A percentile compares a stretch with the other conserved stretches of the same genome.
phyloP scores from a whole-genome alignment of 2,329 filamentous ascomycete genomes.

The Westerdykella sp. region DNA sequence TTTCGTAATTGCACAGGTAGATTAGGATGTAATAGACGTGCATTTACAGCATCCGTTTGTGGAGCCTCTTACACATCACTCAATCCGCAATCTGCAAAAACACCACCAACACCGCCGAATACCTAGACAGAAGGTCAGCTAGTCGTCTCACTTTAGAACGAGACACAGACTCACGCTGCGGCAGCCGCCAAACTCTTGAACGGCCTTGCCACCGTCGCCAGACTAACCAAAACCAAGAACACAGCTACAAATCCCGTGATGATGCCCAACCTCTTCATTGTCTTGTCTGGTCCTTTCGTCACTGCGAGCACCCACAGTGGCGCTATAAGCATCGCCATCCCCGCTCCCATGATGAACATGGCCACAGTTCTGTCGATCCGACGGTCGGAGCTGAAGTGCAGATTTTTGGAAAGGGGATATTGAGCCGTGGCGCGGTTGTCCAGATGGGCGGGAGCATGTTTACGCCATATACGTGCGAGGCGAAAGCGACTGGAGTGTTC shows the following conservation, averaged over 20 bases:
- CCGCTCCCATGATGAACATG: slow-evolving; percentile 2
- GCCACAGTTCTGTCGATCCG: slow-evolving; percentile 6
- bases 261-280: slow-evolving; percentile 5
- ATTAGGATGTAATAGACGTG: no score
- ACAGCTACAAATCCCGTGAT: slow-evolving; percentile 10
- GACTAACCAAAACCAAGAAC: slow-evolving; percentile 5
- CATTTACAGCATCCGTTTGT: no score
- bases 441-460: not conserved
- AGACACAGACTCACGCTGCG: slow-evolving; percentile 2
- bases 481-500: slow-evolving; percentile 6
- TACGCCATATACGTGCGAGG: slow-evolving; percentile 4
- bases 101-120: no score
- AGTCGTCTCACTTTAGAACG: not conserved
- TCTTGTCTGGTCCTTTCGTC: not conserved
- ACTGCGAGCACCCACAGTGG: slow-evolving; percentile 10
- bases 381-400: slow-evolving; percentile 6
- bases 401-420: slow-evolving; percentile 1
- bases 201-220: slow-evolving; percentile 7
- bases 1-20: no score
- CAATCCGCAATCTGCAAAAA: no score
- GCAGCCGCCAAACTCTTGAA: slow-evolving; percentile 7
- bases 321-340: slow-evolving; percentile 11
- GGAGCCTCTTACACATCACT: no score
- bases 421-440: not conserved
- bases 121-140: not conserved